phyloP scores from a whole-genome alignment of 345 rosid genomes.

The Brassica nigra region DNA sequence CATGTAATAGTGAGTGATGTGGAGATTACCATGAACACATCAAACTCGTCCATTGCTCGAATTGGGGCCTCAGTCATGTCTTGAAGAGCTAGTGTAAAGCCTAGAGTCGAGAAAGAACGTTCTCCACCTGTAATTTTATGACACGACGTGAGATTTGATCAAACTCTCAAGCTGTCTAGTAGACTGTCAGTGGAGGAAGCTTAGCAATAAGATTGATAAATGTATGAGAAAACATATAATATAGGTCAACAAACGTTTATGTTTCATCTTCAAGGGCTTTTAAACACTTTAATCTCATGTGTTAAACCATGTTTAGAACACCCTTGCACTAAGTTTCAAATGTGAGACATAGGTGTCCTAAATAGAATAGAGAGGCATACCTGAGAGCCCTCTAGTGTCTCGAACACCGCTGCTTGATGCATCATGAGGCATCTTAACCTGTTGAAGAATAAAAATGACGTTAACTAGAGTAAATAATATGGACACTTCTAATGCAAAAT shows the following conservation, averaged over 20 bases:
- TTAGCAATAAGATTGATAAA: neutral
- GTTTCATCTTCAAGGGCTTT: conserved; percentile 5
- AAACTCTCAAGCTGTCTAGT: conserved; percentile 24
- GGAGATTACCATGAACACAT: conserved; percentile 78
- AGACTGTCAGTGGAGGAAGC: neutral
- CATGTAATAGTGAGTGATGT: neutral
- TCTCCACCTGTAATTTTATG: conserved; percentile 68
- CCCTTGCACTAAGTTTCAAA: conserved; percentile 5
- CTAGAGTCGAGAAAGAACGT: conserved; percentile 88
- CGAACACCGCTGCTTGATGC: conserved; percentile 64
- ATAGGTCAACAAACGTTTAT: neutral
- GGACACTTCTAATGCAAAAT: neutral
- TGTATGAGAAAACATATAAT: neutral
- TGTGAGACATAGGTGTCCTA: neutral
- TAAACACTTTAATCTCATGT: neutral
- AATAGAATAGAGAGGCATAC: conserved; percentile 39
- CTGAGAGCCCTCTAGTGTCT: conserved; percentile 93
- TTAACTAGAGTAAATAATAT: neutral
- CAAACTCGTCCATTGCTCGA: conserved; percentile 98
- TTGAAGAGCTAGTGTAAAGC: conserved; percentile 88
- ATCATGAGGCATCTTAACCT: conserved; percentile 98
- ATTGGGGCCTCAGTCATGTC: conserved; percentile 80
- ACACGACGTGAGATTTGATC: neutral
- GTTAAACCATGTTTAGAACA: neutral
- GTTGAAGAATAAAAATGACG: conserved; percentile 23